Base-by-base conservation (phyloP, 129 eudicot species). In the Centella asiatica region DNA sequence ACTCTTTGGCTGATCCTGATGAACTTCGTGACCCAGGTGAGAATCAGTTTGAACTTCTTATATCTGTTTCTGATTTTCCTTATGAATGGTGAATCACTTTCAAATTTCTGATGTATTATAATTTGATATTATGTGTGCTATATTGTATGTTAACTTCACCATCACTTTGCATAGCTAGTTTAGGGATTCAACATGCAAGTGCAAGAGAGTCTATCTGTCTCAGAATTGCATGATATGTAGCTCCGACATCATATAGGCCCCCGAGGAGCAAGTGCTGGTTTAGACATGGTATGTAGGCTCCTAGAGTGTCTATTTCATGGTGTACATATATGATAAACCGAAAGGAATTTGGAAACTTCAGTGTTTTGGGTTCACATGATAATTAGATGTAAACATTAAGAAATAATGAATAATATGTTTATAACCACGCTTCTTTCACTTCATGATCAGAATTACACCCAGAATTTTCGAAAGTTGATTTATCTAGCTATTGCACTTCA, bases 1-100 rank as follows among this genome's bases (percentile, higher is more conserved):
- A 85, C 81, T 85, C 88, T 46, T 78, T 78, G 80, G 88, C 88
- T 23, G 94, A 85, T 66, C 94, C 94, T 4, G 94, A 85, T 76
- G 94, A 85, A 80, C 88, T 85, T 25, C 94, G 88, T 78, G 88
- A 85, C 69, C 83, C 85, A 34, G 78, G 94, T 85, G 40, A 77
- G 77, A 34, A 28, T 40, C 42, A 3, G 22, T 32, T 44, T 59
- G 25, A 2, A 33, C 36, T 33, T 57, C 40, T 48, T 44, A 28
- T 57, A 11, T 47, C 3, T 39, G 11, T 45, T 51, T 32, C 7
- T 55, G 22, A 19, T 27, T 55, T 55, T 13, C 18, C 44, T 37
- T 18, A 17, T 18, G 7, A 4, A n/a, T 32, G 19, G 22, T 13
- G 5, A 37, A 17, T 26, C 19, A 36, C 11, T 9, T 6, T 66